A percentile compares a stretch with the other conserved stretches of the same genome.
These are phyloP conservation scores for Umbelopsis vinacea DNA, from an alignment of 192 early-diverging fungal genomes.

Conservation along the genomic window DNA sequence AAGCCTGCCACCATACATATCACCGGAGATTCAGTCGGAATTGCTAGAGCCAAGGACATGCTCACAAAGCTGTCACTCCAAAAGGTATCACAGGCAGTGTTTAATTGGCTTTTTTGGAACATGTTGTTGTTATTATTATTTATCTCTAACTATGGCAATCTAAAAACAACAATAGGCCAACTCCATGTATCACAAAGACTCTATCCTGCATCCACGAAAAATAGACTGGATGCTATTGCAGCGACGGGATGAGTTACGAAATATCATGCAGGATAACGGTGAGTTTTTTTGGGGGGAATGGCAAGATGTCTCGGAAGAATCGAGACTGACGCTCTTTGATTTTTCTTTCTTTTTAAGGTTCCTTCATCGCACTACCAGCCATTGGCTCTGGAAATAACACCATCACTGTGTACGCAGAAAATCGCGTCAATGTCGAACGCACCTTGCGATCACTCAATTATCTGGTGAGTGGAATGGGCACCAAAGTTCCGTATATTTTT, in stretches of 20 bases:
- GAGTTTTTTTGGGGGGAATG: constrained; percentile 5
- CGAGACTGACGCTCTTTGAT: not conserved
- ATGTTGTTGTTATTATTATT: constrained; percentile 38
- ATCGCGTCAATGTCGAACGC: constrained; percentile 68
- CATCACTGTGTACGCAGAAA: constrained; percentile 65
- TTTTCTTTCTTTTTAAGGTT: constrained; percentile 18
- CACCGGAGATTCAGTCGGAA: constrained; percentile 27
- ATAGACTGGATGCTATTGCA: constrained; percentile 76
- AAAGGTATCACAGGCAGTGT: constrained; percentile 38
- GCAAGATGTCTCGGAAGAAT: not conserved
- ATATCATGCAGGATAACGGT: constrained; percentile 78
- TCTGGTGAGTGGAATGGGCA: constrained; percentile 50
- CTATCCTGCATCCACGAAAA: constrained; percentile 61
- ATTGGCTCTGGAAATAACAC: constrained; percentile 55
- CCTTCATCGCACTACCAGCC: constrained; percentile 63
- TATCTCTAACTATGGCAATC: constrained; percentile 22
- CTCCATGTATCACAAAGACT: constrained; percentile 38
- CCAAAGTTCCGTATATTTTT: not conserved
- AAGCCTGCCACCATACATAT: constrained; percentile 28
- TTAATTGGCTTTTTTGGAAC: constrained; percentile 50
- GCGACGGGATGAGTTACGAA: constrained; percentile 52
- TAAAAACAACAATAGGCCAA: constrained; percentile 49
- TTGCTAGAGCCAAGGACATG: constrained; percentile 23
- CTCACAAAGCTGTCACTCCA: constrained; percentile 32
- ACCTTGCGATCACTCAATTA: constrained; percentile 68